Conservation (phyloP, 306 rosid species). For the Pachyrhizus erosus region DNA sequence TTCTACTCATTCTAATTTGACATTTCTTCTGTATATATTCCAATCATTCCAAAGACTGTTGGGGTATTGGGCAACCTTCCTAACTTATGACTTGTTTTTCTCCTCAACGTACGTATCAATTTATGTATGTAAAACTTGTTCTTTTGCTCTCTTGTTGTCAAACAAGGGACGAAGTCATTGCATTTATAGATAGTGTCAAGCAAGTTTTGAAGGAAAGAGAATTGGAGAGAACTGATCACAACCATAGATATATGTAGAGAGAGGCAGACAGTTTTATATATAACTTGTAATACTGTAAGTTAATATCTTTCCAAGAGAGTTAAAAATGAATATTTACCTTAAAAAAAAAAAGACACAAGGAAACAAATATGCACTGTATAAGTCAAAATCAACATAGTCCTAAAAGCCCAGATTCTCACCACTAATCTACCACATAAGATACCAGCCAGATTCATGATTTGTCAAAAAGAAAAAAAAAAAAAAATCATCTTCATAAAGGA, state of each 20-base stretch:
- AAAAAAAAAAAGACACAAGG: neutral
- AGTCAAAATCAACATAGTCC: conserved; percentile 7
- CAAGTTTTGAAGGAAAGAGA: conserved; percentile 5
- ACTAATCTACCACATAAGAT: neutral
- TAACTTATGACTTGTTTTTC: neutral
- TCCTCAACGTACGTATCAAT: neutral
- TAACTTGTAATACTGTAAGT: neutral
- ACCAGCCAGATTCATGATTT: neutral
- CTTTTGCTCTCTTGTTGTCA: neutral
- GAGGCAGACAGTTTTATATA: neutral
- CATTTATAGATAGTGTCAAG: neutral
- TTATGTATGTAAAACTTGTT: neutral
- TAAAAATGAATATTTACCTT: neutral
- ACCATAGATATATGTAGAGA: neutral
- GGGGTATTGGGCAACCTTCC: neutral
- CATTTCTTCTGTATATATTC: neutral
- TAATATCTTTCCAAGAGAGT: neutral
- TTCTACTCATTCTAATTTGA: conserved; percentile 3
- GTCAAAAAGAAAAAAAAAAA: neutral
- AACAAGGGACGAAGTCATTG: neutral
- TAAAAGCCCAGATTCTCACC: neutral
- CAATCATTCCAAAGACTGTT: neutral
- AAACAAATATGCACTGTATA: neutral
- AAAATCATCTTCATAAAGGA: neutral
- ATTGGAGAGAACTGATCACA: neutral